Base-by-base conservation (phyloP, 176 grass and related monocot species). In the Oryza officinalis region DNA sequence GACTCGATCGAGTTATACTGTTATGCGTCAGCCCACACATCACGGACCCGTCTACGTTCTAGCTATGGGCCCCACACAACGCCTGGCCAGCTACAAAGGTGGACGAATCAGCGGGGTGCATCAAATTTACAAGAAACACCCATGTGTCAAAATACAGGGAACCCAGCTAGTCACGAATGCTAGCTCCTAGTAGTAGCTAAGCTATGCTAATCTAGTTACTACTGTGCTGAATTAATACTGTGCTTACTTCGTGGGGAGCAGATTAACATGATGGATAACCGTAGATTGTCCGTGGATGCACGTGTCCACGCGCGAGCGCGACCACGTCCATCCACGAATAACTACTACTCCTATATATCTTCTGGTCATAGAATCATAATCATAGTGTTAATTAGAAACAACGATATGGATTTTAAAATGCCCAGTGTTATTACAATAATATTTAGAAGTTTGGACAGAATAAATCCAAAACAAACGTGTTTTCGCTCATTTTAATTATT, bases 1-100 rank as follows among this genome's bases (percentile, higher is more conserved):
- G 52, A 0, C 23, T 22, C 40, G 45, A 49, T 11, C 81, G 2
- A 14, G 68, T 8, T 40, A 4, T 0, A 45, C n/a, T n/a, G n/a
- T n/a, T 2, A 33, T 5, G 46, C 81, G 81, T 88, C 75, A 88
- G 17, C 81, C 23, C 69, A 13, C 22, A 47, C 75, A 63, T 88
- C 81, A 88, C 44, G 2, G 73, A 4, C 0, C 3, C 14, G 17
- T 28, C 74, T 59, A 20, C 35, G 4, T 84, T 80, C 69, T 79
- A 73, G 81, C 67, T 2, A 32, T 66, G 86, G 68, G 3, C 1
- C 23, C 37, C 15, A 52, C 10, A 0, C 15, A 3, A 5, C 14
- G 8, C 13, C 4, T 46, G 1, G 6, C 50, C 20, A 13, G n/a
- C 18, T 23, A 40, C 20, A 49, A 52, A 5, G 2, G 3, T 3